A percentile compares a stretch with the other conserved stretches of the same genome.
Conservation (phyloP, 805 yeast genomes). For the Teunomyces lycoperdinae region DNA sequence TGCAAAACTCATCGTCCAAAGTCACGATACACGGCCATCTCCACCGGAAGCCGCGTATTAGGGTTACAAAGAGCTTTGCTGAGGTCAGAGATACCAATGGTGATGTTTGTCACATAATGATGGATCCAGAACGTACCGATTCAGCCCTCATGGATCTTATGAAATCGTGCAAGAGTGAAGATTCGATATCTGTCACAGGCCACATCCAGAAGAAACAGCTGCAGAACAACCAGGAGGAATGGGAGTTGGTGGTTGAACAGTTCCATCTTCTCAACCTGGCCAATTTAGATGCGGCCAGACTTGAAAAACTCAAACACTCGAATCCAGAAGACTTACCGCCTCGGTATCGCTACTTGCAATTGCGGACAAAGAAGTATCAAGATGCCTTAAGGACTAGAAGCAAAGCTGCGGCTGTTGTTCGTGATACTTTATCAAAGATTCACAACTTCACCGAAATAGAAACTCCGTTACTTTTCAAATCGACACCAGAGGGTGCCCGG, state of each 20-base stretch:
- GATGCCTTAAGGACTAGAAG: slow-evolving; percentile 55
- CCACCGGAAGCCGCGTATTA: slow-evolving; percentile 65
- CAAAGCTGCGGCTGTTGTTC: slow-evolving; percentile 45
- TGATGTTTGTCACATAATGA: slow-evolving; percentile 50
- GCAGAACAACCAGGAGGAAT: slow-evolving; percentile 17
- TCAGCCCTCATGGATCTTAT: slow-evolving; percentile 38
- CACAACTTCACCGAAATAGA: slow-evolving; percentile 76
- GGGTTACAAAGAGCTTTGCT: slow-evolving; percentile 72
- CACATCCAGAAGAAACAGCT: slow-evolving; percentile 33
- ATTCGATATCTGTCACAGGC: slow-evolving; percentile 69
- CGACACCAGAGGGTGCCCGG: slow-evolving; percentile 97
- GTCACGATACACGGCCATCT: slow-evolving; percentile 82
- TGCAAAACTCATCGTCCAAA: not conserved
- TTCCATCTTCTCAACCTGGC: slow-evolving; percentile 62
- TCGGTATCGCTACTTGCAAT: slow-evolving; percentile 76
- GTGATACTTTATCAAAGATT: slow-evolving; percentile 36
- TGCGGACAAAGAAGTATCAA: slow-evolving; percentile 61
- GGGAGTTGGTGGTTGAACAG: slow-evolving; percentile 58
- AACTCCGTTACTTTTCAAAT: slow-evolving; percentile 88
- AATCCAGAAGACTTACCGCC: slow-evolving; percentile 64
- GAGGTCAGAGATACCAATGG: slow-evolving; percentile 74
- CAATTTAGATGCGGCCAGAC: slow-evolving; percentile 62
- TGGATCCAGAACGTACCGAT: slow-evolving; percentile 41
- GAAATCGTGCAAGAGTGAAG: slow-evolving; percentile 60
- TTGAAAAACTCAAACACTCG: slow-evolving; percentile 55